Evolutionary conservation across 495 filamentous ascomycete species (phyloP).

Genomic region (Lasiosphaeriaceae sp.): DNA sequence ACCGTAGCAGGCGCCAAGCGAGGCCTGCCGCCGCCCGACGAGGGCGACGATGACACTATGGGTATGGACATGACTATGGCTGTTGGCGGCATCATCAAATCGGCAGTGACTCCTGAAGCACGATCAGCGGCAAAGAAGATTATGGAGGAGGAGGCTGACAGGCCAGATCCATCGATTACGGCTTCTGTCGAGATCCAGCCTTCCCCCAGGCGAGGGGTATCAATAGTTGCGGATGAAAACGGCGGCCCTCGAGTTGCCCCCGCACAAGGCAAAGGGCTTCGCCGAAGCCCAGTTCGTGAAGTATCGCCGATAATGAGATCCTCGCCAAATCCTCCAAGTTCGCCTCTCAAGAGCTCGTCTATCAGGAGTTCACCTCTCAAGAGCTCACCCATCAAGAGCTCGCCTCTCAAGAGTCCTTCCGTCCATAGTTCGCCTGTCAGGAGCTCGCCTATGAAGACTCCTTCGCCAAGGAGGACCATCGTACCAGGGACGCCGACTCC

Average conservation of each 20-base stretch:
- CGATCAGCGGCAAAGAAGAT: conserved; percentile 52
- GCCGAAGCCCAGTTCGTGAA: conserved; percentile 36
- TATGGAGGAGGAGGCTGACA: conserved; percentile 58
- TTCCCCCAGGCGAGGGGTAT: conserved; percentile 18
- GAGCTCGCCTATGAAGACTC: conserved; percentile 3
- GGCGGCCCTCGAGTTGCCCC: conserved; percentile 54
- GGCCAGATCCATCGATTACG: conserved; percentile 52
- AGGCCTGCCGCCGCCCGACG: not conserved
- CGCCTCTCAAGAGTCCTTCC: conserved; percentile 2
- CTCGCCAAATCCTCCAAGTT: conserved; percentile 30
- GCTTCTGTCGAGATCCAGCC: conserved; percentile 36
- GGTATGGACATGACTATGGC: conserved; percentile 72
- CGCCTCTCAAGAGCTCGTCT: conserved; percentile 8
- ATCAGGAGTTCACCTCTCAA: not conserved
- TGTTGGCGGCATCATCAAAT: conserved; percentile 59
- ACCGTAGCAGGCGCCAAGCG: conserved; percentile 10
- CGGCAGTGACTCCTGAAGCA: conserved; percentile 22
- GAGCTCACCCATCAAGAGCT: conserved; percentile 6
- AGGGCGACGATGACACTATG: conserved; percentile 31
- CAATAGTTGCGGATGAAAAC: conserved; percentile 44
- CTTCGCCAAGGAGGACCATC: conserved; percentile 13
- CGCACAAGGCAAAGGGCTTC: conserved; percentile 50
- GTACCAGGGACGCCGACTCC: conserved; percentile 8
- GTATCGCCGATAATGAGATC: conserved; percentile 35
- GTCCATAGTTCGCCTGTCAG: not conserved